A percentile compares a stretch with the other conserved stretches of the same genome.
These are phyloP conservation scores for Ogataea pignaliae DNA, from an alignment of 805 yeast species.

Conservation along the genomic window DNA sequence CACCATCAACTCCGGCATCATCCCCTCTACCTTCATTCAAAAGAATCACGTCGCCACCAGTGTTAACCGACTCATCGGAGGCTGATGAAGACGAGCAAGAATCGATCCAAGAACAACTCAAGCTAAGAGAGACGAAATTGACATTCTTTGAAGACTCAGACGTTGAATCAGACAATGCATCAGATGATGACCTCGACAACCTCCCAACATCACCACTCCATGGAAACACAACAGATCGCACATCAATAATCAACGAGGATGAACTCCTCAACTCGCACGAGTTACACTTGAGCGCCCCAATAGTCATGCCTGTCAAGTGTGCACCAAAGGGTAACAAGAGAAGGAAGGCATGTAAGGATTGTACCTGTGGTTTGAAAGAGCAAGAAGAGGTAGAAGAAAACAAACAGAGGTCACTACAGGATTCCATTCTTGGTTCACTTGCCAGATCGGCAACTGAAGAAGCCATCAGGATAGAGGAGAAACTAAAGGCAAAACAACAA, in stretches of 20 bases:
- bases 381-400: slow-evolving; percentile 63
- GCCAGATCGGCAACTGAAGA: slow-evolving; percentile 49
- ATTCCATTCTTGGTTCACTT: slow-evolving; percentile 40
- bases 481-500: slow-evolving; percentile 28
- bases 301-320: slow-evolving; percentile 58
- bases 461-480: slow-evolving; percentile 50
- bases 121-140: slow-evolving; percentile 43
- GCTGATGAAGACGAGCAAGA: slow-evolving; percentile 36
- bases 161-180: slow-evolving; percentile 10
- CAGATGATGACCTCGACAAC: slow-evolving; percentile 22
- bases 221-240: slow-evolving; percentile 32
- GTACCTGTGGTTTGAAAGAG: slow-evolving; percentile 95
- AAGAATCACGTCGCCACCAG: slow-evolving; percentile 28
- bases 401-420: slow-evolving; percentile 40
- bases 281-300: slow-evolving; percentile 25
- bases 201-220: background rate
- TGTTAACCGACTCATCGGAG: slow-evolving; percentile 44
- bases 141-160: slow-evolving; percentile 46
- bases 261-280: slow-evolving; percentile 38
- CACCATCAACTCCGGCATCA: slow-evolving; percentile 1
- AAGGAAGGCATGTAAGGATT: slow-evolving; percentile 95
- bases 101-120: slow-evolving; percentile 37
- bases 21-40: slow-evolving; percentile 28
- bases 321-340: slow-evolving; percentile 48
- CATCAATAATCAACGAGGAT: slow-evolving; percentile 54